Conservation (phyloP, 2,329 filamentous ascomycete genomes). For the Emergomyces orientalis region DNA sequence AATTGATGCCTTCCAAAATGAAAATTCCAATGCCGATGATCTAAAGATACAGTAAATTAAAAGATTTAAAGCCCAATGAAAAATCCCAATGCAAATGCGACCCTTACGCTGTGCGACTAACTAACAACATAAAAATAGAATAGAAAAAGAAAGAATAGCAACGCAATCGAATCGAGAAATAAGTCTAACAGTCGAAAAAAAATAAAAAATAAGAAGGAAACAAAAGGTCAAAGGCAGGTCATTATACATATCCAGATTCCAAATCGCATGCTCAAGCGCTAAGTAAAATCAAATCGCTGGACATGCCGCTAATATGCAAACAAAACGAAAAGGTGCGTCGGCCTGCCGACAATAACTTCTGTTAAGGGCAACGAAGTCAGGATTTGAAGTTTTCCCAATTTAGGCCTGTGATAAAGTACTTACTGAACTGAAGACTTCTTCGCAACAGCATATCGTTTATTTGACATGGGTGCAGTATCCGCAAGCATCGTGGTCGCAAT, state of each 20-base stretch:
- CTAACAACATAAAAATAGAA: neutral
- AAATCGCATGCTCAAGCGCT: neutral
- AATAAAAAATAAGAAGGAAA: neutral
- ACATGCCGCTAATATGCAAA: neutral
- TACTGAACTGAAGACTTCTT: neutral
- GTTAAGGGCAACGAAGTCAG: neutral
- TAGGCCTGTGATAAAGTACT: neutral
- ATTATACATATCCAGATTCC: slow-evolving; percentile 4
- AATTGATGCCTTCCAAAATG: neutral
- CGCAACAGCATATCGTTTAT: slow-evolving; percentile 10
- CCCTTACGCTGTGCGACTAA: neutral
- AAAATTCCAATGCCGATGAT: neutral
- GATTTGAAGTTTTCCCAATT: neutral
- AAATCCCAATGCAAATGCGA: neutral
- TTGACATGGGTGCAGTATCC: slow-evolving; percentile 24
- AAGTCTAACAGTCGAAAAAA: neutral
- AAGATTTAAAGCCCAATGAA: neutral
- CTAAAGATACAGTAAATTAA: slow-evolving; percentile 1
- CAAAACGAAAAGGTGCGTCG: neutral
- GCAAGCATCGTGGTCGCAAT: slow-evolving; percentile 28
- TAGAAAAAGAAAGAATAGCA: neutral
- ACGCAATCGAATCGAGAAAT: neutral
- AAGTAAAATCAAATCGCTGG: slow-evolving; percentile 1
- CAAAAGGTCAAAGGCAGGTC: neutral
- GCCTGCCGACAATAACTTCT: neutral